Base-by-base conservation (phyloP, 352 stramenopile genomes). In the Thalassiosira hispida region DNA sequence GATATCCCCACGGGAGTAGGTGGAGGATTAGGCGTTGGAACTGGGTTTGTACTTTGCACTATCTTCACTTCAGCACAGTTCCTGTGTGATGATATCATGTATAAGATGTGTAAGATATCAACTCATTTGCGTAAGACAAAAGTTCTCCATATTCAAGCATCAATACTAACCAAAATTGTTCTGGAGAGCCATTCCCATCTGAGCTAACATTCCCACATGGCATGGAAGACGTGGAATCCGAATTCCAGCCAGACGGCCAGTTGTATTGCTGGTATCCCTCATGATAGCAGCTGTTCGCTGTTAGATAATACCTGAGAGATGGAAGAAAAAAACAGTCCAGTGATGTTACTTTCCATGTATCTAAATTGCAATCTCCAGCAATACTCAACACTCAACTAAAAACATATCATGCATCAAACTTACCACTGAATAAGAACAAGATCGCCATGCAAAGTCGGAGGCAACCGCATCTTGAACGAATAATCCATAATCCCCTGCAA, bases 381-480 rank as follows among this genome's bases (percentile, higher is more conserved):
- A 38, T 38, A 38, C 31, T 38, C 31, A 38, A 38, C n/a, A n/a
- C n/a, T n/a, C n/a, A n/a, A n/a, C n/a, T n/a, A n/a, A n/a, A n/a
- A n/a, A n/a, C n/a, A 8, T 38, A 38, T 9, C 3, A 38, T 38
- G 31, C 31, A 38, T 38, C 31, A 38, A 3, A 49, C 73, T 76
- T 20, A 81, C 76, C 76, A 84, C 29, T 84, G 76, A 62, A 84
- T 74, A 53, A 84, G 67, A 9, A 84, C 76, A 23, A 84, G 44
- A 59, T 78, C 76, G 7, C 76, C 76, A 44, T 67, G 66, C 18
- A 84, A 18, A 73, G 68, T 38, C 2, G 53, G 20, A 22, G 76
- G 76, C 40, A 84, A 51, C 8, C 44, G 33, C 76, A 84, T 84
- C 63, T 46, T 77, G 29, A 79, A 84, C 20, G 38, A 71, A 52